phyloP scores from a whole-genome alignment of 1,139 yeast species.

The Candida freyschussii region DNA sequence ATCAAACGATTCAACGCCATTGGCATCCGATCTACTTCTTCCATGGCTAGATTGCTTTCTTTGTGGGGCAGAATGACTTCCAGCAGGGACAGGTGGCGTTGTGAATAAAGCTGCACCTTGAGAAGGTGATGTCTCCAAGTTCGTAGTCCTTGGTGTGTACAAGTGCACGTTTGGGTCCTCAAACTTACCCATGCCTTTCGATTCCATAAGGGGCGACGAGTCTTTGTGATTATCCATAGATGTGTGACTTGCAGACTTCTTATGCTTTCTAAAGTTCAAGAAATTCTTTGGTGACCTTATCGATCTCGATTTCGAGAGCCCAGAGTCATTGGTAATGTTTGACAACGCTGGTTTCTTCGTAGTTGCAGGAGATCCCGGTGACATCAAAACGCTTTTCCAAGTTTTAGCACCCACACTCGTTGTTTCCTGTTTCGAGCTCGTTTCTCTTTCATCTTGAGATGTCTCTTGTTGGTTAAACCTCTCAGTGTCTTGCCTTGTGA shows the following conservation, averaged over 20 bases:
- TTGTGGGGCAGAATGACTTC: conserved; percentile 3
- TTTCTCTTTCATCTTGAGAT: too few relatives aligned
- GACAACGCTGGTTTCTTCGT: conserved; percentile 8
- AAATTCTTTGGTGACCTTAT: conserved; percentile 32
- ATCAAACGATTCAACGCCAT: conserved; percentile 26
- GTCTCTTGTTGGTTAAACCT: conserved; percentile 5
- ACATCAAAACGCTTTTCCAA: conserved; percentile 10
- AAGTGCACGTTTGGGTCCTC: conserved; percentile 3
- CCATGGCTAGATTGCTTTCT: conserved; percentile 11
- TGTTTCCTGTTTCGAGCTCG: too few relatives aligned
- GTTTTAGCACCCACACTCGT: conserved; percentile 11
- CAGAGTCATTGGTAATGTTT: conserved; percentile 10
- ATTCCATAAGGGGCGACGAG: conserved; percentile 22
- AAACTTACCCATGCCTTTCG: conserved; percentile 6
- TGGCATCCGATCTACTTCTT: conserved; percentile 20
- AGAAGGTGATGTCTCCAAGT: conserved; percentile 15
- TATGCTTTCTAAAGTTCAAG: conserved; percentile 28
- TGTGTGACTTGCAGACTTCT: conserved; percentile 21
- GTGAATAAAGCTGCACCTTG: conserved; percentile 34
- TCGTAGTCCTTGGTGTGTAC: conserved; percentile 9
- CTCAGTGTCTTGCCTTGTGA: conserved; percentile 7
- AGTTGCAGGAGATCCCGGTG: conserved; percentile 13
- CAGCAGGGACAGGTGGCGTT: conserved; percentile 42
- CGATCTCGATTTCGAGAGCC: conserved; percentile 23
- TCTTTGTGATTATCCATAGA: conserved; percentile 20